phyloP scores from a whole-genome alignment of 108 stramenopile species.

The Nitzschia sp. region DNA sequence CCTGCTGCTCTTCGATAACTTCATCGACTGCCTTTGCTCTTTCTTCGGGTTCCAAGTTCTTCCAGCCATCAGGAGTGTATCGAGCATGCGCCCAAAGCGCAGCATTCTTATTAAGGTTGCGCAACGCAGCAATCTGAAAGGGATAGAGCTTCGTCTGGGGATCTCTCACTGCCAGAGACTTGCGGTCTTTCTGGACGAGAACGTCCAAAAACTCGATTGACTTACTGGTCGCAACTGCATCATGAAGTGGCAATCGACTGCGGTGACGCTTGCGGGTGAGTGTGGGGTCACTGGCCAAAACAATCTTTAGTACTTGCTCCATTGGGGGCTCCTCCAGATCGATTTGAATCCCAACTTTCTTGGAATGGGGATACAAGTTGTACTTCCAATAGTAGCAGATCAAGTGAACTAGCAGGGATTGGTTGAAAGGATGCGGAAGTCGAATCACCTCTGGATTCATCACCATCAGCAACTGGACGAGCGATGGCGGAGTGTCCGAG shows the following conservation, averaged over 20 bases:
- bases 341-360: background rate
- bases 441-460: conserved; percentile 18
- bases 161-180: conserved; percentile 7
- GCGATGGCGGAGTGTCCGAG: conserved; percentile 29
- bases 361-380: conserved; percentile 20
- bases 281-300: conserved; percentile 9
- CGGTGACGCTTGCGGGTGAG: conserved; percentile 4
- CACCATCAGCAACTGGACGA: conserved; percentile 25
- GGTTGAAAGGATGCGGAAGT: conserved; percentile 1
- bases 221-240: conserved; percentile 27
- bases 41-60: conserved; percentile 1
- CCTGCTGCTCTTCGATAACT: conserved; percentile 8
- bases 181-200: conserved; percentile 7
- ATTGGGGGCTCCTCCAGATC: conserved; percentile 12
- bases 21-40: conserved; percentile 15
- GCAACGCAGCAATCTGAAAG: conserved; percentile 27
- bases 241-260: conserved; percentile 31
- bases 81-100: conserved; percentile 6
- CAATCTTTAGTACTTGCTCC: conserved; percentile 25
- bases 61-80: conserved; percentile 21
- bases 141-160: conserved; percentile 26
- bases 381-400: conserved; percentile 15
- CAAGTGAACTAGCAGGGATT: conserved; percentile 2
- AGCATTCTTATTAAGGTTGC: conserved; percentile 3
- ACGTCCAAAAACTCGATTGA: conserved; percentile 1